Evolutionary conservation across 2,329 filamentous ascomycete genomes (phyloP), one percentile per base, ranked within the genome.

Genomic region (Penicillium freii): DNA sequence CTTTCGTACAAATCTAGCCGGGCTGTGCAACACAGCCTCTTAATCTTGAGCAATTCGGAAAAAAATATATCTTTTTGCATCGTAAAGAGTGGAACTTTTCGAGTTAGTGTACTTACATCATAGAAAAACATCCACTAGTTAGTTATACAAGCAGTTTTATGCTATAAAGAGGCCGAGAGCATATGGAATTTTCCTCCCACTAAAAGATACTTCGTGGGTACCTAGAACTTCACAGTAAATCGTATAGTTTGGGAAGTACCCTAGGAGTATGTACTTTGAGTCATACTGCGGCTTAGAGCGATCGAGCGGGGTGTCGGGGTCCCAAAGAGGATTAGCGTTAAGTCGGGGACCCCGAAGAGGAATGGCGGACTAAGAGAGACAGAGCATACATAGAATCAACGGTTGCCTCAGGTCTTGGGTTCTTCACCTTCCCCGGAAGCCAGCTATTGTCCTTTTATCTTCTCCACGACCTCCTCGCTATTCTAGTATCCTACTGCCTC

Each of bases 331-430:
- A 44, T 63, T 69, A 68, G 68, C 61, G 64, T 47, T 5, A 46
- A 53, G 65, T 69, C 66, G 68, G 69, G 69, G 66, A 64, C 62
- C 66, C 60, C 61, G 52, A 69, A 65, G 19, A 56, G 69, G 65
- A 58, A 63, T 62, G 51, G 63, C 50, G 52, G 36, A 33, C 42
- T 17, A 17, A 8, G 44, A 48, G 43, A 42, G 21, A 3, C 29
- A 34, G 54, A 51, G 48, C 44, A 57, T 59, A 50, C 48, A 40
- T 56, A 54, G 50, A 39, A 55, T 40, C 27, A 52, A 58, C 46
- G 17, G 55, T 27, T 54, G 48, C 51, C 43, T 57, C 62, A 69
- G 67, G 66, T 67, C 64, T 33, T 38, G 34, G 34, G 56, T 57
- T 48, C 57, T 57, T 64, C 50, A 61, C 57, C 59, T 63, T 62